phyloP scores from a whole-genome alignment of 495 filamentous ascomycete genomes.

The Penicillium ucsense region DNA sequence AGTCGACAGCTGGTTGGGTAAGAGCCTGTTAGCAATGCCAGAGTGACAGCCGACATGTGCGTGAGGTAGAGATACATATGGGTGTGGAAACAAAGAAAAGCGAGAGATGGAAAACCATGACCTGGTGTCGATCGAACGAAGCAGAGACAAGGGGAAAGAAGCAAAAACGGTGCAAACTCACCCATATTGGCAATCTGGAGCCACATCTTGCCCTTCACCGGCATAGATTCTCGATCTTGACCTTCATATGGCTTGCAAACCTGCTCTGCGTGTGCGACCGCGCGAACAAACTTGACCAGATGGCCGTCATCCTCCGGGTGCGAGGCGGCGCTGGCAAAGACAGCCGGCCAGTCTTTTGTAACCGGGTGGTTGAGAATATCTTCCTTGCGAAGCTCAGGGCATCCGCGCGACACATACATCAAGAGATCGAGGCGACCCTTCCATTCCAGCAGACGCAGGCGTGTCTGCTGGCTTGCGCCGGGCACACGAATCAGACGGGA shows the following conservation, averaged over 20 bases:
- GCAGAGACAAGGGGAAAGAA: too few relatives aligned
- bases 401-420: conserved; percentile 53
- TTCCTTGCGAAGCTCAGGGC: conserved; percentile 43
- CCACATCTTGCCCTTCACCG: conserved; percentile 62
- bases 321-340: conserved; percentile 44
- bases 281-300: conserved; percentile 59
- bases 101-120: too few relatives aligned
- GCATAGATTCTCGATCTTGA: conserved; percentile 23
- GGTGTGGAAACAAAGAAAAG: too few relatives aligned
- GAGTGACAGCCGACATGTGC: too few relatives aligned
- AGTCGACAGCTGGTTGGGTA: conserved; percentile 21
- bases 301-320: conserved; percentile 69
- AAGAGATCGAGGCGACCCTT: conserved; percentile 61
- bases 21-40: conserved; percentile 3
- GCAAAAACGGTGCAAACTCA: conserved; percentile 23
- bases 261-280: conserved; percentile 48
- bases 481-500: conserved; percentile 36
- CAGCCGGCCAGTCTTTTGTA: conserved; percentile 37
- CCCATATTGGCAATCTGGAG: conserved; percentile 51
- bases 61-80: too few relatives aligned
- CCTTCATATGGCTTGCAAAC: conserved; percentile 36
- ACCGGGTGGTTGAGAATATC: conserved; percentile 44
- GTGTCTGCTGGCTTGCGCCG: conserved; percentile 27
- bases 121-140: too few relatives aligned
- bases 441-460: conserved; percentile 63